These are phyloP conservation scores for Nicotiana tabacum DNA, from an alignment of 257 asterid species.

Conservation along the genomic window DNA sequence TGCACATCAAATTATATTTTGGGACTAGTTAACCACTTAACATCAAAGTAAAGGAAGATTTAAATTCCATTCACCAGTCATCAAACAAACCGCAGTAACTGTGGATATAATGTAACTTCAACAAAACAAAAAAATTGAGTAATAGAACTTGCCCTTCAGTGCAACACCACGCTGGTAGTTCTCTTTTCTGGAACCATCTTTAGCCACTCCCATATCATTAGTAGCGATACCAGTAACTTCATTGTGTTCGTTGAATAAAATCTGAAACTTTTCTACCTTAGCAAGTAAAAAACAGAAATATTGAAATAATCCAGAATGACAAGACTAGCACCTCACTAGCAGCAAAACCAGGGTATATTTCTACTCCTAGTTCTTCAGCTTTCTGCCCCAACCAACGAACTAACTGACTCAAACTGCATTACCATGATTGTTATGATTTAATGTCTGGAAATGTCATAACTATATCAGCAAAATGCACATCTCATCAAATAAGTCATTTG, in stretches of 20 bases:
- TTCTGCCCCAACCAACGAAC: constrained; percentile 90
- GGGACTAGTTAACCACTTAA: background rate
- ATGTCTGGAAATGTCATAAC: constrained; percentile 5
- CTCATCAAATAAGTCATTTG: background rate
- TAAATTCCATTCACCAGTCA: background rate
- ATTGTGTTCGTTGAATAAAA: constrained; percentile 54
- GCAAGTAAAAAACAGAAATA: constrained; percentile 15
- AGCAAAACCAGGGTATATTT: constrained; percentile 97
- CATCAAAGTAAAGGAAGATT: background rate
- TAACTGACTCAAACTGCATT: constrained; percentile 82
- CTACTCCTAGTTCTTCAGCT: constrained; percentile 98
- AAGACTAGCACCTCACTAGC: constrained; percentile 77
- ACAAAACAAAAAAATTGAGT: background rate
- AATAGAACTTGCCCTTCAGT: constrained; percentile 58
- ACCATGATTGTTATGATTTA: constrained; percentile 18
- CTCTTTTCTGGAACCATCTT: constrained; percentile 75
- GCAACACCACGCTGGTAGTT: constrained; percentile 91
- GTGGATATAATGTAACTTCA: background rate
- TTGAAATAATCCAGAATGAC: constrained; percentile 2
- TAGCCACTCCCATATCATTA: constrained; percentile 96
- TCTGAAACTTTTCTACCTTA: constrained; percentile 31
- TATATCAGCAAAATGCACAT: background rate
- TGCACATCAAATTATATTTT: background rate
- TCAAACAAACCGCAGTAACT: background rate
- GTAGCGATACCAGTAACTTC: constrained; percentile 91